phyloP scores from a whole-genome alignment of 2,329 filamentous ascomycete species.

The Boeremia lycopersici region DNA sequence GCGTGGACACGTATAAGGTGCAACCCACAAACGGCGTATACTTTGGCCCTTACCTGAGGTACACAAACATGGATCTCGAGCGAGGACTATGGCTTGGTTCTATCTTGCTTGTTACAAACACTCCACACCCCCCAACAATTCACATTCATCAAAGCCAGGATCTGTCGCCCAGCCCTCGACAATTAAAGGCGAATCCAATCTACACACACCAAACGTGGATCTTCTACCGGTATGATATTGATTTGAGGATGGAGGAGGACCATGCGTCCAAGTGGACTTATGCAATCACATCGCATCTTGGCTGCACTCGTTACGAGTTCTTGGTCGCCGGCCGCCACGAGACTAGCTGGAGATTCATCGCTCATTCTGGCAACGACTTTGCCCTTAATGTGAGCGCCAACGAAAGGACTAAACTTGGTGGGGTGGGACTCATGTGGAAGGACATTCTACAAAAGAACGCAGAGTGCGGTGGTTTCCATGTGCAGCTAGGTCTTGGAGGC shows the following conservation, averaged over 20 bases:
- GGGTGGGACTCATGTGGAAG: conserved; percentile 97
- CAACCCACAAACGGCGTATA: conserved; percentile 95
- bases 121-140: conserved; percentile 90
- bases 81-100: conserved; percentile 90
- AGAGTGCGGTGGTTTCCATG: conserved; percentile 94
- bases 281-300: conserved; percentile 93
- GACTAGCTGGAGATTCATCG: conserved; percentile 92
- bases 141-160: conserved; percentile 91
- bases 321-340: conserved; percentile 89
- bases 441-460: conserved; percentile 97
- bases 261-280: conserved; percentile 91
- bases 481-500: conserved; percentile 87
- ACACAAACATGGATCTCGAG: conserved; percentile 96
- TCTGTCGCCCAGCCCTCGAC: conserved; percentile 88
- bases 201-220: conserved; percentile 91
- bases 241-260: conserved; percentile 84
- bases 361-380: conserved; percentile 96
- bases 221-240: conserved; percentile 93
- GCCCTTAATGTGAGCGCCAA: conserved; percentile 83
- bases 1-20: conserved; percentile 93
- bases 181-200: conserved; percentile 81
- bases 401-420: conserved; percentile 84
- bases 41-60: conserved; percentile 94
- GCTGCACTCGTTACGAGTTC: conserved; percentile 98
- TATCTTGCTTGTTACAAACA: conserved; percentile 90